These are phyloP conservation scores for Durio zibethinus DNA, from an alignment of 345 rosid species.

Conservation along the genomic window DNA sequence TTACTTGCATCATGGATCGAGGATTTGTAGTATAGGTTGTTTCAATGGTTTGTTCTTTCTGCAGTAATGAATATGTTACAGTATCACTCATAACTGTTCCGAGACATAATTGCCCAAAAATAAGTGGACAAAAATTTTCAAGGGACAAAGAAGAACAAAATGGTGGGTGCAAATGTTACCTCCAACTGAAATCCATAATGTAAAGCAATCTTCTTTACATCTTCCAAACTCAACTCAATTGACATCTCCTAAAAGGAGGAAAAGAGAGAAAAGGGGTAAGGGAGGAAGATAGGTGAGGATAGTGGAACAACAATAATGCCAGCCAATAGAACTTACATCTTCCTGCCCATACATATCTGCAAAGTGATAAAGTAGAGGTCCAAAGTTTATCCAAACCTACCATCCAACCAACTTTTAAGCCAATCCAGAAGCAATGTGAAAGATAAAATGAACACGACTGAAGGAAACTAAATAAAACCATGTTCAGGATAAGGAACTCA, in stretches of 20 bases:
- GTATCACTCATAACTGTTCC: neutral
- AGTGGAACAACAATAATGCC: neutral
- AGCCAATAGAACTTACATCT: conserved; percentile 53
- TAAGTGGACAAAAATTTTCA: neutral
- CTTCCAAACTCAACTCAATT: conserved; percentile 91
- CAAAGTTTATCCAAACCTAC: conserved; percentile 96
- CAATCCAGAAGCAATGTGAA: conserved; percentile 13
- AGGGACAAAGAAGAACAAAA: neutral
- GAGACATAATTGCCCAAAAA: neutral
- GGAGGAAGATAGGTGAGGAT: neutral
- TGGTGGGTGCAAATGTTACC: conserved; percentile 31
- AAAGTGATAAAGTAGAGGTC: conserved; percentile 92
- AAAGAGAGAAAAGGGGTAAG: neutral
- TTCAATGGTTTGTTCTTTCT: conserved; percentile 74
- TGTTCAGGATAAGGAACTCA: conserved; percentile 32
- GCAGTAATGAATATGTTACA: conserved; percentile 24
- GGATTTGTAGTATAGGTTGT: conserved; percentile 87
- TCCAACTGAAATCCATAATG: conserved; percentile 71
- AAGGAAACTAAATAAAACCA: conserved; percentile 18
- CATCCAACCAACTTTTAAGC: conserved; percentile 13
- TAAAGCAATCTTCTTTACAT: conserved; percentile 77
- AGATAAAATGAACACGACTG: neutral
- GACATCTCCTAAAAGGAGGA: conserved; percentile 73
- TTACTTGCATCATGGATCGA: conserved; percentile 92
- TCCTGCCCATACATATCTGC: conserved; percentile 77